Base-by-base conservation (phyloP, 202 grass and related monocot genomes). In the Saccharum hybrid region DNA sequence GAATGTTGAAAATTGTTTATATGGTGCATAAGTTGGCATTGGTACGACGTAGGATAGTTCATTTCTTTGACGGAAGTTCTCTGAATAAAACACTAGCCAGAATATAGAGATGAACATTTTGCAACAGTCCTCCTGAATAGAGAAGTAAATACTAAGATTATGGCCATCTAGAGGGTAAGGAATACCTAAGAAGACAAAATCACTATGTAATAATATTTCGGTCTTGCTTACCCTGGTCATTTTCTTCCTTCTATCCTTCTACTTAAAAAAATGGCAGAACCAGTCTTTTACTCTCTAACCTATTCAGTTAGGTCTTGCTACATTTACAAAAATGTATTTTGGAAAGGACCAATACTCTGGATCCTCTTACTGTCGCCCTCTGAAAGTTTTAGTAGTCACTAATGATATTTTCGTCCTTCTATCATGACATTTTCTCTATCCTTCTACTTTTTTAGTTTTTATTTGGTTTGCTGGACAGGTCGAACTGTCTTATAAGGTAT, bases 51-150 rank as follows among this genome's bases (percentile, higher is more conserved):
- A 63, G 6, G 16, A 37, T 21, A 72, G 5, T 60, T 71, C 18
- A 49, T 16, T 64, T 82, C 6, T 82, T 42, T 51, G 41, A 62
- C 43, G 19, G 40, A 15, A 71, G 11, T 51, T 39, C 4, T 82
- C 59, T 51, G 41, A 65, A 82, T 2, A 42, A 48, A 72, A 46
- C 16, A 46, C n/a, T 65, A 39, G 14, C 18, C 28, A 63, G 22
- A 74, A 73, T 48, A 66, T 74, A 28, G 9, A 54, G 5, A 7
- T 19, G 18, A 6, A 22, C 18, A 83, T 39, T 9, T 39, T 65
- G 36, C 4, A 74, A 10, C 8, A 19, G 14, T 38, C 19, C 21
- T 67, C 11, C 0, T 51, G 56, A 23, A 57, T 74, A 56, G 31
- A 74, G 48, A 74, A 64, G 5, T 74, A 51, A 21, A 65, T 21